These are phyloP conservation scores for Teratosphaeriaceae sp. DNA, from an alignment of 2,329 filamentous ascomycete genomes.

Conservation along the genomic window DNA sequence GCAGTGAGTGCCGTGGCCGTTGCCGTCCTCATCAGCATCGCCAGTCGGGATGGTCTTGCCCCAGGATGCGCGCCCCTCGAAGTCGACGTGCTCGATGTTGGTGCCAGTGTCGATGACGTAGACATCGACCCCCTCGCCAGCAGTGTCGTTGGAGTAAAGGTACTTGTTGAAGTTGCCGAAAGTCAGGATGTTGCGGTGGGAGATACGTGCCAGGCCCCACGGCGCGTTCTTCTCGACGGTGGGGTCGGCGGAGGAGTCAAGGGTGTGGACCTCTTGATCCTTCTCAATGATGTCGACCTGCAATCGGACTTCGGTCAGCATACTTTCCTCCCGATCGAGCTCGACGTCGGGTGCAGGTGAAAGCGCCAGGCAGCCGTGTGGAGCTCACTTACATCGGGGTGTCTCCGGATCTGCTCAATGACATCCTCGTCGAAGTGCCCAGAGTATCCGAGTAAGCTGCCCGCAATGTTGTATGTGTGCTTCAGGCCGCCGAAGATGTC, in stretches of 20 bases:
- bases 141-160: conserved; percentile 79
- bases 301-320: background rate
- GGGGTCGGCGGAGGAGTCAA: conserved; percentile 45
- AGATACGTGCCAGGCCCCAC: conserved; percentile 99
- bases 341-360: background rate
- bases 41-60: conserved; percentile 88
- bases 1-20: conserved; percentile 98
- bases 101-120: conserved; percentile 98
- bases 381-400: conserved; percentile 81
- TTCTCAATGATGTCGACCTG: conserved; percentile 96
- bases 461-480: conserved; percentile 92
- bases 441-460: conserved; percentile 79
- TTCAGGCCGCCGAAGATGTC: conserved; percentile 79
- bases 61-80: conserved; percentile 92
- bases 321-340: conserved; percentile 6
- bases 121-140: conserved; percentile 95
- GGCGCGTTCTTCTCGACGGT: conserved; percentile 84
- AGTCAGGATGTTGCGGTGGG: conserved; percentile 77
- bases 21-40: conserved; percentile 87
- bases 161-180: conserved; percentile 99
- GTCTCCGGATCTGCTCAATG: conserved; percentile 88
- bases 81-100: conserved; percentile 91
- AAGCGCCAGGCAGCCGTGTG: background rate
- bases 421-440: conserved; percentile 91
- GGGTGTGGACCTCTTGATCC: conserved; percentile 84